phyloP scores from a whole-genome alignment of 805 yeast genomes.

The Kazachstania viticola region DNA sequence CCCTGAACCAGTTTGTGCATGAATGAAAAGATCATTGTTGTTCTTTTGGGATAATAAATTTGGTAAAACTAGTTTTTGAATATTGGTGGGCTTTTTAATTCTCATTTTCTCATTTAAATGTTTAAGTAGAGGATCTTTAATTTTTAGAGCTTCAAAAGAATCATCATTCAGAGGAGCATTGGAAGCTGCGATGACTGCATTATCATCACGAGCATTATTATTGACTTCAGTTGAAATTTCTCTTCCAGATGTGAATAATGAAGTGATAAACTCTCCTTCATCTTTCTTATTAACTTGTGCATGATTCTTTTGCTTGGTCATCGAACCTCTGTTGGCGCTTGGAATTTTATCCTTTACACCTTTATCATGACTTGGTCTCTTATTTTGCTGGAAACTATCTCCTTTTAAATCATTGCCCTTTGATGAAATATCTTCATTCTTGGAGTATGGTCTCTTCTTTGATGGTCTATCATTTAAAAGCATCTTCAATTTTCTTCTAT shows the following conservation, averaged over 20 bases:
- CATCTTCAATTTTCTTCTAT: slow-evolving; percentile 51
- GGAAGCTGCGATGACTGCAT: slow-evolving; percentile 40
- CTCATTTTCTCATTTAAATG: slow-evolving; percentile 47
- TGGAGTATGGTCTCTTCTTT: slow-evolving; percentile 4
- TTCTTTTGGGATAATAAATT: slow-evolving; percentile 31
- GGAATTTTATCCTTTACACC: not conserved
- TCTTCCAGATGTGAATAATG: slow-evolving; percentile 67
- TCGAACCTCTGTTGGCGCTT: too few species aligned
- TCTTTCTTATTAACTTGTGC: not conserved
- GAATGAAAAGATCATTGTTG: slow-evolving; percentile 69
- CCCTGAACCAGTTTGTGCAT: slow-evolving; percentile 98
- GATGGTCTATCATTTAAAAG: slow-evolving; percentile 36
- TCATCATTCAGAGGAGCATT: slow-evolving; percentile 72
- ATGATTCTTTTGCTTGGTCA: slow-evolving; percentile 1
- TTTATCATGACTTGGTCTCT: not conserved
- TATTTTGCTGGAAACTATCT: not conserved
- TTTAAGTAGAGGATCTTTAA: slow-evolving; percentile 39
- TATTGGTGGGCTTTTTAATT: slow-evolving; percentile 65
- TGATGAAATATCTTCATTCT: not conserved
- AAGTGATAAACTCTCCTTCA: slow-evolving; percentile 57
- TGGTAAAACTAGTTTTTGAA: slow-evolving; percentile 77
- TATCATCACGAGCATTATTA: slow-evolving; percentile 29
- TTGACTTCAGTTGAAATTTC: slow-evolving; percentile 31
- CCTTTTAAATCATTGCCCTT: not conserved
- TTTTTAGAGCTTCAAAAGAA: slow-evolving; percentile 60